Evolutionary conservation across 345 rosid species (phyloP), one percentile per base, ranked within the genome.

Genomic region (Crucihimalaya himalaica): DNA sequence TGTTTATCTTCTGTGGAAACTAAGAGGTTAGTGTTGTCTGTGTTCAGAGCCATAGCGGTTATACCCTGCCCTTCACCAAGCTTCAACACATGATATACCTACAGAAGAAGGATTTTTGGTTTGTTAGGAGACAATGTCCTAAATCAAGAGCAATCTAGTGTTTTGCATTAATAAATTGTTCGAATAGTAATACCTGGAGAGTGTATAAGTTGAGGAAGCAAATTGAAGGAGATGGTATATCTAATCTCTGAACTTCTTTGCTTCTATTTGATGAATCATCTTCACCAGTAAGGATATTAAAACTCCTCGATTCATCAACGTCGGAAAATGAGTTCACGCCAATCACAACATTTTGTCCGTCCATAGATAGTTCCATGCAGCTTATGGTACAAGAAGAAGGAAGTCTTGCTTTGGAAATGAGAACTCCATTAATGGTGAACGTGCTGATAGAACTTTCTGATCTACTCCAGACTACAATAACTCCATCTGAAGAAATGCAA

Each of bases 1-100:
- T 92, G 96, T 76, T 83, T 89, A 78, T 94, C 93, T 21, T 81
- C 83, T 37, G 99, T 92, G 53, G 97, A 88, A 60, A 92, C 92
- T 76, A 95, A 75, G 62, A 95, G 96, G 80, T 95, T 92, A 50
- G 97, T 91, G 82, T 86, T 89, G 78, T 92, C 97, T 65, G 57
- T 78, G 84, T 76, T 90, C 35, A 92, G 80, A 43, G 96, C 84
- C 86, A 95, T 60, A 50, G 97, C 89, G 9, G 97, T 87, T 66
- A 95, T 86, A 76, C 88, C 84, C 78, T 92, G 96, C 48, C 88
- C 92, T 80, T 84, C 55, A 40, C 78, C 87, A 47, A 95, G 89
- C 81, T 85, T 86, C 67, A 89, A 15, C 51, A 80, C 83, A 84
- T 95, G 97, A 59, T 85, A 86, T 4, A 85, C 84, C 99, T 95